Evolutionary conservation across 345 rosid genomes (phyloP), one percentile per base, ranked within the genome.

Genomic region (Punica granatum): DNA sequence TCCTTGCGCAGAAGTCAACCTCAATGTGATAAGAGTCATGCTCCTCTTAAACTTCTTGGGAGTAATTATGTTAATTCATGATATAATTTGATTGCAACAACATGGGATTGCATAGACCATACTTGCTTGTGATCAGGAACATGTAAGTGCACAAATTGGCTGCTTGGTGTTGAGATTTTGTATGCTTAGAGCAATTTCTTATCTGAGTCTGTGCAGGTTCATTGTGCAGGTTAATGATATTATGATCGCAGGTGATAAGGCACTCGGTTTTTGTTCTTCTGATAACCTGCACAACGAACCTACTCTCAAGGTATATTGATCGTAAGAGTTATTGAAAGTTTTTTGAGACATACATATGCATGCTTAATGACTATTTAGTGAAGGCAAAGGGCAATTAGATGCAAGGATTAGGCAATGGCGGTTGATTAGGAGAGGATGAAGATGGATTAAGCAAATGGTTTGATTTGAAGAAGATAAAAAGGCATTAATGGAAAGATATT

Each of bases 1-100:
- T 87, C 75, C 79, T 73, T 87, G 67, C 65, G 68, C 63, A 83
- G 85, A 69, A 73, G 44, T 69, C 81, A 70, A 73, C 64, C 37
- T 64, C 58, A 44, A 6, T 14, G 19, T 68, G 64, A 76, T 59
- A 74, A 31, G 34, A 46, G 53, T 63, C 70, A 58, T n/a, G 60
- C 60, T 46, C 63, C 76, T 37, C 48, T 68, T 72, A 26, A 67
- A 64, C 65, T 73, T 69, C 63, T 59, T 65, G 71, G 72, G 64
- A 43, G 25, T 73, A 70, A 64, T 69, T 74, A 59, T n/a, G 51
- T 36, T 70, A 72, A 67, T 33, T 70, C 69, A 34, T 70, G 73
- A 75, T 51, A 51, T 26, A 51, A 21, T 3, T 51, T 25, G 21
- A n/a, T 51, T n/a, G 58, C 58, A 51, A 51, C 13, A 8, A 26